Evolutionary conservation across 768 basidiomycete genomes (phyloP).

Genomic region (Rhodotorula graminis): DNA sequence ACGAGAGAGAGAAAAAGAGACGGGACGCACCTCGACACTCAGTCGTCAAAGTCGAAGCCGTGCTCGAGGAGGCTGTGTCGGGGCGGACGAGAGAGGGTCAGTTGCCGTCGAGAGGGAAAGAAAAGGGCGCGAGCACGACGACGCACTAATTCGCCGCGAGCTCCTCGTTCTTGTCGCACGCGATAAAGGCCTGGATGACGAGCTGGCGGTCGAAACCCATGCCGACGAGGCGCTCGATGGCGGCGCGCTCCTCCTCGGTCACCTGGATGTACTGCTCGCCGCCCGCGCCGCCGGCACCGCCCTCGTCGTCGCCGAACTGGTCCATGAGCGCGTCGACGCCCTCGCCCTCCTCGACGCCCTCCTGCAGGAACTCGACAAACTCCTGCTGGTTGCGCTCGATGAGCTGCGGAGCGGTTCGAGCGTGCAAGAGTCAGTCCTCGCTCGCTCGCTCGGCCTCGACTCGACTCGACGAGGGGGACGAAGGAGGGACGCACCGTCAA

Average conservation of each 20-base stretch:
- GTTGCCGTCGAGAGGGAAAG: no score
- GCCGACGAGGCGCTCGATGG: conserved; percentile 79
- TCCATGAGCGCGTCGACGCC: conserved; percentile 45
- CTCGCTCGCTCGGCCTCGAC: no score
- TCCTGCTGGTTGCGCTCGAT: conserved; percentile 69
- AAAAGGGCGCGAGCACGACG: background rate
- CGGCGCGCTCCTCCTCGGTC: conserved; percentile 78
- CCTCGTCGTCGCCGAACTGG: conserved; percentile 27
- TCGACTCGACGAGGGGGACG: no score
- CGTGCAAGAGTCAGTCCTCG: background rate
- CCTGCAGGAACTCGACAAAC: conserved; percentile 62
- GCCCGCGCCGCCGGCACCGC: conserved; percentile 35
- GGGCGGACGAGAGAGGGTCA: no score
- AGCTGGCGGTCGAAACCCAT: conserved; percentile 79
- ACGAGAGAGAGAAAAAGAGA: background rate
- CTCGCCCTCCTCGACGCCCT: conserved; percentile 47
- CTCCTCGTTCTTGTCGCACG: conserved; percentile 95
- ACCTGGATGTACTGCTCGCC: conserved; percentile 61
- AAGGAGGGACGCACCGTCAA: conserved; percentile 50
- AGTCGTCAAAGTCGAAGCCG: conserved; percentile 33
- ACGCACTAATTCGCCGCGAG: conserved; percentile 75
- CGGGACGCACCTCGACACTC: background rate
- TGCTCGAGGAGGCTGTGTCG: conserved; percentile 28
- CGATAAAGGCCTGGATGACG: conserved; percentile 86
- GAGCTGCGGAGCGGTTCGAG: conserved; percentile 24